Evolutionary conservation across 2,329 filamentous ascomycete species (phyloP).

Genomic region (Xylaria sp.): DNA sequence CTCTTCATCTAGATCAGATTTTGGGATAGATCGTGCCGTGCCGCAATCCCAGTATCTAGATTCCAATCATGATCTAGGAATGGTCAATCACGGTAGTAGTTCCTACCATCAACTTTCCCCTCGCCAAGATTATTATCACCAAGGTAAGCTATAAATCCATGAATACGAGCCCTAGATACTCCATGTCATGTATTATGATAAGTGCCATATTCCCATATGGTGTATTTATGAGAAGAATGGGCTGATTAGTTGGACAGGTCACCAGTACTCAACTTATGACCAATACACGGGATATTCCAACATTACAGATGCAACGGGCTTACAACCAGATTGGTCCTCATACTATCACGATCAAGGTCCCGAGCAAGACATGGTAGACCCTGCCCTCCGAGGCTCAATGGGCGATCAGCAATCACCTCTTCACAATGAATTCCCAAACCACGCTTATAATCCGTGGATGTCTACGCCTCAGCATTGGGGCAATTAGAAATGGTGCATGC

Average conservation of each 20-base stretch:
- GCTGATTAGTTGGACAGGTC: constrained; percentile 45
- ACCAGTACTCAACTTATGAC: constrained; percentile 44
- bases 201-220: neutral
- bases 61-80: constrained; percentile 40
- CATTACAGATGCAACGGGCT: constrained; percentile 40
- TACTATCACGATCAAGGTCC: constrained; percentile 43
- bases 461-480: constrained; percentile 46
- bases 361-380: constrained; percentile 49
- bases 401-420: constrained; percentile 44
- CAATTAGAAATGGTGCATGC: constrained; percentile 39
- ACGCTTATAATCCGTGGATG: constrained; percentile 46
- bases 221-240: constrained; percentile 2
- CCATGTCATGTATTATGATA: neutral
- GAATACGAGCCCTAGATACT: constrained; percentile 4
- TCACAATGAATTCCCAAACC: constrained; percentile 42
- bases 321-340: constrained; percentile 45
- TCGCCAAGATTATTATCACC: constrained; percentile 45
- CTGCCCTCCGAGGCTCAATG: constrained; percentile 45
- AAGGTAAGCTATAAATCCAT: constrained; percentile 42
- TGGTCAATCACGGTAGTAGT: constrained; percentile 40
- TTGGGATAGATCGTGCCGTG: constrained; percentile 47
- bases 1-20: constrained; percentile 50
- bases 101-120: constrained; percentile 44
- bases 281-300: constrained; percentile 44
- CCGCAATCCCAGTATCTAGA: constrained; percentile 44